Conservation (phyloP, 371 early-diverging fungal species). For the Zopfochytrium polystomum region DNA sequence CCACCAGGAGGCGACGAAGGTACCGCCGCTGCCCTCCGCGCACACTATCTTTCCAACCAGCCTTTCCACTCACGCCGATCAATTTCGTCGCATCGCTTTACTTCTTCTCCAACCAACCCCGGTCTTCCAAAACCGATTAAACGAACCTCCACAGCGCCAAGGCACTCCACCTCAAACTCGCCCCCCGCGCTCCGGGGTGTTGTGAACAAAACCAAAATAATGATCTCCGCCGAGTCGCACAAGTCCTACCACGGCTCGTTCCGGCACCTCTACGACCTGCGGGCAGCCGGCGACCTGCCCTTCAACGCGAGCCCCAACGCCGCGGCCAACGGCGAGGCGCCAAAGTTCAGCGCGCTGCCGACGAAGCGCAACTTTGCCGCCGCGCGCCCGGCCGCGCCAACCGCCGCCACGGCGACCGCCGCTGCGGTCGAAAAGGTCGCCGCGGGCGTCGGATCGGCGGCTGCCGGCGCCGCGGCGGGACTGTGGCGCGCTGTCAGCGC, state of each 20-base stretch:
- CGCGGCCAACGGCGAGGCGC: conserved; percentile 30
- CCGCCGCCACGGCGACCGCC: not conserved
- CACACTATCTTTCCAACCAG: too few relatives aligned
- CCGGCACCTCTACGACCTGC: not conserved
- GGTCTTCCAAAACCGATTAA: too few relatives aligned
- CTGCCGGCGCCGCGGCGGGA: conserved; percentile 1
- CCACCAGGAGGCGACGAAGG: too few relatives aligned
- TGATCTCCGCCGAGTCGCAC: too few relatives aligned
- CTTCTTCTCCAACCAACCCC: too few relatives aligned
- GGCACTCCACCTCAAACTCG: too few relatives aligned
- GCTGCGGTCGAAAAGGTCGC: not conserved
- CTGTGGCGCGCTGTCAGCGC: conserved; percentile 1
- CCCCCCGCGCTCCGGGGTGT: too few relatives aligned
- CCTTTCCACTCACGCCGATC: too few relatives aligned
- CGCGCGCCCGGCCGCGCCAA: conserved; percentile 4
- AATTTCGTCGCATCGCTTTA: too few relatives aligned
- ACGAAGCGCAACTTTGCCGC: conserved; percentile 29
- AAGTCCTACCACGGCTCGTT: not conserved
- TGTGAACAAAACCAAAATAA: too few relatives aligned
- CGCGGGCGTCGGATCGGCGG: not conserved
- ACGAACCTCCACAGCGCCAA: too few relatives aligned
- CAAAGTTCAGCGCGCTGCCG: conserved; percentile 38
- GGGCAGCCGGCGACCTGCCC: not conserved
- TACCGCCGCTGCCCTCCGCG: too few relatives aligned
- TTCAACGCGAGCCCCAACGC: conserved; percentile 1